phyloP scores from a whole-genome alignment of 495 filamentous ascomycete species.

The Staphylotrichum longicolle region DNA sequence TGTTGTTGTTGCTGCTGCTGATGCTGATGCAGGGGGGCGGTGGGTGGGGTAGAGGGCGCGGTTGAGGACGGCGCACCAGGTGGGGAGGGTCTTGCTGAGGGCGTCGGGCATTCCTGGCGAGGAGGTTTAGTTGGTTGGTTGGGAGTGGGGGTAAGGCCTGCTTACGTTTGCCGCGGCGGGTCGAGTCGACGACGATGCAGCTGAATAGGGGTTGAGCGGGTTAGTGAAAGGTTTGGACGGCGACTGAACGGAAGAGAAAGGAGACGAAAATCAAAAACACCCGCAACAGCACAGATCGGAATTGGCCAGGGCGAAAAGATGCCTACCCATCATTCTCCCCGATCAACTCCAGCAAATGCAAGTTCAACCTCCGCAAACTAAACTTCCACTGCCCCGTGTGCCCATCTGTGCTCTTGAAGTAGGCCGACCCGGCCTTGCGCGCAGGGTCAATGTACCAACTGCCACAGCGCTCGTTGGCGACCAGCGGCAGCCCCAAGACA shows the following conservation, averaged over 20 bases:
- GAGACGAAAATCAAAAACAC: not conserved
- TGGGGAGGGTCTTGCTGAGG: constrained; percentile 86
- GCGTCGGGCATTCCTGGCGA: constrained; percentile 80
- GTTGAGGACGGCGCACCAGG: constrained; percentile 89
- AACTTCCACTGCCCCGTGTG: constrained; percentile 89
- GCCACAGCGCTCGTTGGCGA: constrained; percentile 91
- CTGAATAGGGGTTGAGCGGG: constrained; percentile 27
- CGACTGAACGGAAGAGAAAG: not conserved
- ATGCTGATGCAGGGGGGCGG: constrained; percentile 7
- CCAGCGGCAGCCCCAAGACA: constrained; percentile 64
- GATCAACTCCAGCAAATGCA: constrained; percentile 68
- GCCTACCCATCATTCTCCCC: constrained; percentile 62
- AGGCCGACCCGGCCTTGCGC: constrained; percentile 66
- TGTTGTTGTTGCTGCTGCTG: constrained; percentile 8
- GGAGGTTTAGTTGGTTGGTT: constrained; percentile 5
- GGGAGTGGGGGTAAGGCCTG: constrained; percentile 18
- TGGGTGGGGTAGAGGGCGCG: constrained; percentile 66
- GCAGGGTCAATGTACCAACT: constrained; percentile 86
- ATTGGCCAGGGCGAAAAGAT: not conserved
- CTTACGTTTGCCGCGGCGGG: constrained; percentile 79
- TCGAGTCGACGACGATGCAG: constrained; percentile 94
- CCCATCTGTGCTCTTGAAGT: constrained; percentile 98
- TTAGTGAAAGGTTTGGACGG: not conserved
- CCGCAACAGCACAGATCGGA: not conserved
- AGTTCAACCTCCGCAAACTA: constrained; percentile 76